Conservation (phyloP, 257 asterid species). For the Henckelia pumila region DNA sequence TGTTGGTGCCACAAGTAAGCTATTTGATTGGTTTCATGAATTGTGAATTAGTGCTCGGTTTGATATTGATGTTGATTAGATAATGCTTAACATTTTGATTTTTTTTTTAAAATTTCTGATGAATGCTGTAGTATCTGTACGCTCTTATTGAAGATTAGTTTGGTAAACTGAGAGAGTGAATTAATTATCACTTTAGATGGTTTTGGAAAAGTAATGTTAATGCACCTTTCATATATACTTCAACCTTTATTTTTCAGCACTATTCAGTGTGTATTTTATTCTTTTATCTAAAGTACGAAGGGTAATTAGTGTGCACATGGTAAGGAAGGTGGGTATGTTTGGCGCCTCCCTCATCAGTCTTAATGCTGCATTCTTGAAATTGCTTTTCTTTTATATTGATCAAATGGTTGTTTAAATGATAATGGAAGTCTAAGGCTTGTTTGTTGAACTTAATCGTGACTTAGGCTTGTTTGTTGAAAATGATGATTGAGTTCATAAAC, state of each 20-base stretch:
- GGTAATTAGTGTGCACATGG: not conserved
- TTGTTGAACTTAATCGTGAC: too few relatives aligned
- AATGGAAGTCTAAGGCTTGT: not conserved
- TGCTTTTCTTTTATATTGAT: not conserved
- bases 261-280: not conserved
- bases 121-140: constrained; percentile 1
- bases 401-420: not conserved
- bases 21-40: constrained; percentile 4
- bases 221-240: not conserved
- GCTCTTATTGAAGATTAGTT: not conserved
- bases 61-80: constrained; percentile 2
- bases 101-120: not conserved
- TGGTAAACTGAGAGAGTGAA: constrained; percentile 1
- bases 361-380: not conserved
- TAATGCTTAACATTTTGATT: not conserved
- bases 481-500: not conserved
- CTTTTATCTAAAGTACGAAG: not conserved
- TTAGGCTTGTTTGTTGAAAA: not conserved
- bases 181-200: not conserved
- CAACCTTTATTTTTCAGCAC: not conserved
- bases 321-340: too few relatives aligned
- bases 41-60: constrained; percentile 1
- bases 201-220: not conserved
- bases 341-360: not conserved
- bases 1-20: constrained; percentile 89